These are phyloP conservation scores for Rubroshorea leprosula DNA, from an alignment of 345 rosid genomes.

Conservation along the genomic window DNA sequence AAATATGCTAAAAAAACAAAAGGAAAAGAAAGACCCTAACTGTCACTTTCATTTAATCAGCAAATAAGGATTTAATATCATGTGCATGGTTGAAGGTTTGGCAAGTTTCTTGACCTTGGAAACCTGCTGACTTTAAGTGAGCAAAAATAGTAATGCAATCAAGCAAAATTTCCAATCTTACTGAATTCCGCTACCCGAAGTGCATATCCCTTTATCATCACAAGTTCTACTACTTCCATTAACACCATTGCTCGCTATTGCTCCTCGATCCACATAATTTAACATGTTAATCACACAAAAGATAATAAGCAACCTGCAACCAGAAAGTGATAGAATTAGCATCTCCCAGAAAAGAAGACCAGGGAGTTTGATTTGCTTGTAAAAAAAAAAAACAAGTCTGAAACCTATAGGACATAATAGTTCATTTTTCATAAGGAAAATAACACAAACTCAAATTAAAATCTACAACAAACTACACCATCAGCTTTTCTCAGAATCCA, in stretches of 20 bases:
- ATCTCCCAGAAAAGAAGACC: not conserved
- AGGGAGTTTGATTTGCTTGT: not conserved
- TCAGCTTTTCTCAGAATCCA: too few species aligned
- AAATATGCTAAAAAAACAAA: not conserved
- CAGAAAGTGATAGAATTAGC: not conserved
- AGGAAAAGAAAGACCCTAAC: not conserved
- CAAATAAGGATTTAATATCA: not conserved
- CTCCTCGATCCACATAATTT: slow-evolving; percentile 93
- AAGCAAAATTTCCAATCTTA: slow-evolving; percentile 29
- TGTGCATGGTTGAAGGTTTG: not conserved
- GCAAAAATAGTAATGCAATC: not conserved
- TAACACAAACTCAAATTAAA: too few species aligned
- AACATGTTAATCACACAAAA: slow-evolving; percentile 78
- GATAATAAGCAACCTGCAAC: slow-evolving; percentile 63
- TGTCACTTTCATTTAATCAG: not conserved
- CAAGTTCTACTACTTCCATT: slow-evolving; percentile 71
- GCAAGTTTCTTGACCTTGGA: not conserved
- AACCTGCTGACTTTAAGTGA: not conserved
- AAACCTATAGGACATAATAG: too few species aligned
- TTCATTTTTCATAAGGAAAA: too few species aligned
- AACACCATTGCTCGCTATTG: slow-evolving; percentile 90
- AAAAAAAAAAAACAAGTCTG: not conserved
- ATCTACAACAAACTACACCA: too few species aligned
- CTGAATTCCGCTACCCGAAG: slow-evolving; percentile 87
- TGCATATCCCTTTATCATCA: slow-evolving; percentile 51